Evolutionary conservation across 208 protist genomes (phyloP), one percentile per base, ranked within the genome.

Genomic region (Trypanosoma vivax): DNA sequence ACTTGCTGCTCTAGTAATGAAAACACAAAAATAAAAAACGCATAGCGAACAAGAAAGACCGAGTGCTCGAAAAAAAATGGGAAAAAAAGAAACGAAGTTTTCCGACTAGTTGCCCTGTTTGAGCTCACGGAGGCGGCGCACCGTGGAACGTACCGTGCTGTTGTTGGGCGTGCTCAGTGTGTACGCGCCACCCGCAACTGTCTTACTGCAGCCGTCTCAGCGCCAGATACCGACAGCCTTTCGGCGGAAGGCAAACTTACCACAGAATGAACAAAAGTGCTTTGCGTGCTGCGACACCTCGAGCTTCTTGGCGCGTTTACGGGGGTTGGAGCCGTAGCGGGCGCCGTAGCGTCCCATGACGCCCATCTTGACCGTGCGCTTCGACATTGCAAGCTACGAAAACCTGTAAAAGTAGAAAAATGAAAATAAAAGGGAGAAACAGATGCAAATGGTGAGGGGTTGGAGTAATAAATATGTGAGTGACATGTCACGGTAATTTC

Each of bases 271-370:
- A 89, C 97, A 99, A 60, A 97, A 98, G 83, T 99, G 98, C 60
- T 90, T 97, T 43, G 96, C 80, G 78, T 99, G 96, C 87, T 99
- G 96, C 45, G 92, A 96, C 50, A 98, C 88, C 74, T 99, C 98
- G 27, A 99, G 97, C 88, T 99, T 99, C 92, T 99, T 99, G 40
- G 97, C 88, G 60, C 96, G 95, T 83, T 99, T 99, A 80, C 97
- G 83, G 24, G 98, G 91, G 65, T 98, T 98, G 61, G 97, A 83
- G 96, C 98, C 98, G 79, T 99, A 99, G 71, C 98, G 92, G 70
- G 96, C 96, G 66, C 96, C 97, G 77, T 99, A 99, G 87, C 98
- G 99, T 53, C 98, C 98, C 78, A 97, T 96, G 67, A 99, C 92
- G 70, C 98, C 97, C 83, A 99, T 98, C 92, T 99, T 99, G 54